Base-by-base conservation (phyloP, 2,329 filamentous ascomycete species). In the Pestalotiopsis sp. region DNA sequence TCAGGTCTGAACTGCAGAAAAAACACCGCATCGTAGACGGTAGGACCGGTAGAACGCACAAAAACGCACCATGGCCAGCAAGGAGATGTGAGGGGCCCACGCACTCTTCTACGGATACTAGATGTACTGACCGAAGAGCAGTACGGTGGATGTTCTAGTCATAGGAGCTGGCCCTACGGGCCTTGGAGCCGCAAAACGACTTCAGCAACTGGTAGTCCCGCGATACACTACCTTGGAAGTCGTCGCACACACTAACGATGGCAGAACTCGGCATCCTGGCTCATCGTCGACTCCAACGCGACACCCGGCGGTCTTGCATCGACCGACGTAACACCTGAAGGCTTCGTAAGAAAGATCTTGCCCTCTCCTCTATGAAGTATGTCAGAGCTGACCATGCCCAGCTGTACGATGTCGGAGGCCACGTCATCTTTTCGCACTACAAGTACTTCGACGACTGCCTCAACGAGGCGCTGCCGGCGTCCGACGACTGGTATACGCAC, bases 381-480 rank as follows among this genome's bases (percentile, higher is more conserved):
- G n/a, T n/a, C n/a, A n/a, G n/a, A n/a, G n/a, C 69, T 76, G 70
- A 77, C 76, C 67, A 57, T 58, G 20, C 11, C 9, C 78, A 97
- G 95, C 90, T 99, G 77, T 99, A 98, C 88, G 96, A 99, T 84
- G 96, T 99, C 76, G 95, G 95, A 81, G 95, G 95, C 77, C 95
- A 98, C 84, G 95, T 98, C 84, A 98, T 98, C 85, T 98, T 98
- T 89, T 98, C 95, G 76, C 95, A 98, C 89, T 99, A 98, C 92
- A 98, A 98, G 87, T 99, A 99, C 90, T 99, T 99, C 82, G 96
- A 99, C 85, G 96, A 99, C 87, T 97, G 93, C 86, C 91, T 99
- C 80, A 90, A 98, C 81, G 95, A 99, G 87, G 96, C 96, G 66
- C 91, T 99, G 52, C 96, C 96, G 77, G 93, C 93, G 79, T 90